phyloP scores from a whole-genome alignment of 208 protist genomes.

The Leishmania tarentolae region DNA sequence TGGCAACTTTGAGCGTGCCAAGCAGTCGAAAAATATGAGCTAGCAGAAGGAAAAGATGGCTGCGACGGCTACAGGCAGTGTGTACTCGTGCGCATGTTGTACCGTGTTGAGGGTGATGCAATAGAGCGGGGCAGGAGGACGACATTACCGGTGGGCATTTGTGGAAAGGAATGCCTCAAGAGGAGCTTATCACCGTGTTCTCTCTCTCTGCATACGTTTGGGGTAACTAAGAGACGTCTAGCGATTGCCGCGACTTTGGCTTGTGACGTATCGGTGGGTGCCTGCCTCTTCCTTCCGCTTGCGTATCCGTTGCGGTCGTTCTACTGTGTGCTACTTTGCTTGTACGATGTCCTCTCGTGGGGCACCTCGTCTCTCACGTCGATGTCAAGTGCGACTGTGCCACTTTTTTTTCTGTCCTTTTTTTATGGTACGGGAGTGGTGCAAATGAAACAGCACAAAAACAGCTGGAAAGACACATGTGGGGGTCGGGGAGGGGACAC shows the following conservation, averaged over 20 bases:
- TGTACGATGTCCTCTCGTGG: background rate
- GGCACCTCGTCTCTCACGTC: no score
- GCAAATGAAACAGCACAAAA: background rate
- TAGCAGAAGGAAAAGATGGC: background rate
- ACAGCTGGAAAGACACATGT: background rate
- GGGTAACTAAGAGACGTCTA: background rate
- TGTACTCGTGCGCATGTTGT: background rate
- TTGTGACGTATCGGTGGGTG: background rate
- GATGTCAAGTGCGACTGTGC: background rate
- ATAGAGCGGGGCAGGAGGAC: background rate
- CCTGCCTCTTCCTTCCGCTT: background rate
- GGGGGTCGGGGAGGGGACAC: no score
- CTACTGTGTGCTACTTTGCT: background rate
- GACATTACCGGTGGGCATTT: background rate
- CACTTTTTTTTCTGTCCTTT: background rate
- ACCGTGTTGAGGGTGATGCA: background rate
- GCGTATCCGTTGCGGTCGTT: background rate
- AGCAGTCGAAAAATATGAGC: background rate
- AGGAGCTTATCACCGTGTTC: background rate
- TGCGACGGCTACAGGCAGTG: background rate
- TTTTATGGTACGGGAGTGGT: background rate
- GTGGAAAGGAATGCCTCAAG: background rate
- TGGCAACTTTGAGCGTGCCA: background rate
- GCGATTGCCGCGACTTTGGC: background rate
- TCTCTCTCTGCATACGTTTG: background rate